Evolutionary conservation across 2,329 filamentous ascomycete genomes (phyloP).

Genomic region (Davidsoniella virescens): DNA sequence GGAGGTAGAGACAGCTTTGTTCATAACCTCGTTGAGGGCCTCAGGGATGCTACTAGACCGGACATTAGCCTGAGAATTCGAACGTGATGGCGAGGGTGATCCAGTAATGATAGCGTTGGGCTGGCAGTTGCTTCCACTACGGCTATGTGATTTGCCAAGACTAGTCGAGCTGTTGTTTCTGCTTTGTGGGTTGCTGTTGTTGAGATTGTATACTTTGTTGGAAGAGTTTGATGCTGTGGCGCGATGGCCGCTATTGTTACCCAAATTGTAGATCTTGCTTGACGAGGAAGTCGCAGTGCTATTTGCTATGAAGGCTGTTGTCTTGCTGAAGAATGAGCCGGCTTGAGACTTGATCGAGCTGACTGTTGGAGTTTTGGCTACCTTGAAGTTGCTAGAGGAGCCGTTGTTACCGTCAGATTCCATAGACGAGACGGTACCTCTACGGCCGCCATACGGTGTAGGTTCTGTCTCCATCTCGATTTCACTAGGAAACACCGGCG

Average conservation of each 20-base stretch:
- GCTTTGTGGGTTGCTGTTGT: slow-evolving; percentile 13
- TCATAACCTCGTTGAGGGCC: background rate
- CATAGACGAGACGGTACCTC: slow-evolving; percentile 11
- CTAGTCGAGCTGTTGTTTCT: background rate
- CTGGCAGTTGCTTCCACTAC: background rate
- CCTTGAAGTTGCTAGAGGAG: slow-evolving; percentile 1
- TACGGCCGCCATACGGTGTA: slow-evolving; percentile 11
- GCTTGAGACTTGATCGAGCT: slow-evolving; percentile 10
- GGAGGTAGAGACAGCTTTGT: background rate
- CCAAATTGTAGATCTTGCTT: background rate
- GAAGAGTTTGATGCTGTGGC: background rate
- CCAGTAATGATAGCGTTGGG: background rate
- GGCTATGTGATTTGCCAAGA: background rate
- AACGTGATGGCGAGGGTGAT: background rate
- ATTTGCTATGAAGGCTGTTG: slow-evolving; percentile 1
- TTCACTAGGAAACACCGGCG: slow-evolving; percentile 10
- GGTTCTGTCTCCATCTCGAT: slow-evolving; percentile 11
- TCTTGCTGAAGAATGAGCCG: slow-evolving; percentile 11
- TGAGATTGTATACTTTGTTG: background rate
- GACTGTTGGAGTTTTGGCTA: slow-evolving; percentile 2
- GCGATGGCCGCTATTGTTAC: slow-evolving; percentile 13
- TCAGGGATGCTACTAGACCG: background rate
- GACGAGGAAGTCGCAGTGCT: slow-evolving; percentile 1
- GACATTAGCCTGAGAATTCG: background rate
- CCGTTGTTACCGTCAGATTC: slow-evolving; percentile 6